Evolutionary conservation across 257 asterid species (phyloP), one percentile per base, ranked within the genome.

Genomic region (Nicotiana sylvestris): DNA sequence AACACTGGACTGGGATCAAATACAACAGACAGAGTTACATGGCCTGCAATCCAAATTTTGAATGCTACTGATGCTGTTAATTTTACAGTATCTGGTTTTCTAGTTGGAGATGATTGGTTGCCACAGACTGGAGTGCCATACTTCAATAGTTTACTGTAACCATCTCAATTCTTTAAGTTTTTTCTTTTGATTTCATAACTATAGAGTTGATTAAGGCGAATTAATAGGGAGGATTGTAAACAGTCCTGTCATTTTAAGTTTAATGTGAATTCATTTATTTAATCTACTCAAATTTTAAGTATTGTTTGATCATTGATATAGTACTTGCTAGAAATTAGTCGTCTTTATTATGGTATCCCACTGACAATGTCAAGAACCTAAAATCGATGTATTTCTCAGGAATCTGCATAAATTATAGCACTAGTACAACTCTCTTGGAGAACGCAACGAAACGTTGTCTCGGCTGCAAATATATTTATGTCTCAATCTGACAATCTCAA

Each of bases 1-100:
- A 94, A 94, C 74, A 30, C 66, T 0, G 97, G 98, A 29, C 92
- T 93, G 0, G 98, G 97, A 5, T 84, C 98, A 0, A 72, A 84
- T 17, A 90, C 91, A 1, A 12, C 84, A 16, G 80, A 43, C 2
- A 87, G 98, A 32, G 98, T 92, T 27, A 89, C 86, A 3, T 95
- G 98, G 98, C 96, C 93, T 21, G 98, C 94, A 1, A 88, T 88
- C 66, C 92, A 72, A 55, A 6, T 76, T 0, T 82, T 93, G 5
- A 85, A 86, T 82, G 85, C 87, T 2, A 82, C 88, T 2, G 93
- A 92, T 12, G 97, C 97, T 9, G 89, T 64, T 11, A 89, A 86
- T 80, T 94, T 90, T 57, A 94, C 97, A 0, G 95, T 91, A 2
- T 58, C 87, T 5, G 89, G 62, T 7, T 93, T 92, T 82, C 32